phyloP scores from a whole-genome alignment of 129 eudicot species.

The Silybum marianum region DNA sequence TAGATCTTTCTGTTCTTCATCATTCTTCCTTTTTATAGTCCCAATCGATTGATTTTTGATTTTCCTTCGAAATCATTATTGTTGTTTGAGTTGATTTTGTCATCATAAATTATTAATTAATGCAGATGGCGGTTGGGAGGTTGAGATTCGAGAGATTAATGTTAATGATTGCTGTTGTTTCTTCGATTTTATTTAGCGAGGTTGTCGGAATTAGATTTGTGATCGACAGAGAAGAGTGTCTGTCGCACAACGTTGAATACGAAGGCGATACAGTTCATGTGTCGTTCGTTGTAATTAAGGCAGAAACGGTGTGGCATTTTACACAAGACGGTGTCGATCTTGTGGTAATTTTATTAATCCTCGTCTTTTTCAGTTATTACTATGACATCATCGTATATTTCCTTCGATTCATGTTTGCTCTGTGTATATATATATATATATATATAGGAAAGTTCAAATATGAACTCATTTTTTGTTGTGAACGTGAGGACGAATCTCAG shows the following conservation, averaged over 20 bases:
- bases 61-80: not conserved
- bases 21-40: not conserved
- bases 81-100: not conserved
- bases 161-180: constrained; percentile 10
- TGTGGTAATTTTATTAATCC: constrained; percentile 43
- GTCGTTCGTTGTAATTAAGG: constrained; percentile 75
- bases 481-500: no score
- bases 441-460: no score
- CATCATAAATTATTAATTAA: not conserved
- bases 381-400: not conserved
- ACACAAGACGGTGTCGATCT: constrained; percentile 73
- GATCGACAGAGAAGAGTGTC: constrained; percentile 78
- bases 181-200: constrained; percentile 24
- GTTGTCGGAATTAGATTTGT: constrained; percentile 71
- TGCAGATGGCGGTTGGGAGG: constrained; percentile 24
- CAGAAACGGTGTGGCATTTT: constrained; percentile 66
- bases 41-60: not conserved
- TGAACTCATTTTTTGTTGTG: no score
- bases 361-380: not conserved
- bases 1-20: constrained; percentile 21
- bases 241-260: constrained; percentile 67
- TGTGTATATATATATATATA: no score
- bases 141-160: constrained; percentile 20
- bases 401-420: not conserved
- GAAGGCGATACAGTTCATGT: constrained; percentile 74